Conservation (phyloP, 768 basidiomycete species). For the Phylloporus arenicola region DNA sequence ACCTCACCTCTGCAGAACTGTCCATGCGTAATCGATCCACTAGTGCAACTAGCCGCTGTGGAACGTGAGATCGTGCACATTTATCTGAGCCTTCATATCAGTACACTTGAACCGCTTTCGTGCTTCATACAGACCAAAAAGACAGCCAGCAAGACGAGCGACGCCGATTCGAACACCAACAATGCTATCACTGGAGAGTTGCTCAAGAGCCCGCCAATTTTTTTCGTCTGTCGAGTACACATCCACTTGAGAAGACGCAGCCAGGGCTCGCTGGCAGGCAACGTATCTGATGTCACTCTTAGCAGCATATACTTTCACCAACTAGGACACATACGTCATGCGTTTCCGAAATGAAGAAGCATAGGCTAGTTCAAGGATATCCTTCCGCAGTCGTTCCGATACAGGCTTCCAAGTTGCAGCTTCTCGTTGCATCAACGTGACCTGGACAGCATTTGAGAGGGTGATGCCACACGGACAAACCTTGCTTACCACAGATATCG, state of each 20-base stretch:
- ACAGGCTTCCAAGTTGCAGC: conserved; percentile 33
- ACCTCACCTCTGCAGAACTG: conserved; percentile 53
- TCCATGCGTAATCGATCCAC: conserved; percentile 49
- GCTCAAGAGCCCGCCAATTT: conserved; percentile 47
- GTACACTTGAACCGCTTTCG: conserved; percentile 1
- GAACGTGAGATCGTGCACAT: conserved; percentile 18
- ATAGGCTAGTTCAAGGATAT: conserved; percentile 41
- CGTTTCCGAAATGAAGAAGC: conserved; percentile 53
- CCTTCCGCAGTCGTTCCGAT: conserved; percentile 35
- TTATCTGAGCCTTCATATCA: conserved; percentile 14
- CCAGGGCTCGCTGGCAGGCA: conserved; percentile 63
- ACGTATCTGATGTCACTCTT: conserved; percentile 51
- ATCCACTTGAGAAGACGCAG: conserved; percentile 30
- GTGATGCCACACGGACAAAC: conserved; percentile 5
- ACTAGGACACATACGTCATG: conserved; percentile 55
- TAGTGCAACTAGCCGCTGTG: conserved; percentile 35
- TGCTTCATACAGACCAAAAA: conserved; percentile 44
- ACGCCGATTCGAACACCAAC: conserved; percentile 83
- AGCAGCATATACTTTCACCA: conserved; percentile 10
- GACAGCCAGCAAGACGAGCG: conserved; percentile 60
- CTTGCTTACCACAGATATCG: conserved; percentile 54
- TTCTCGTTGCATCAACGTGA: conserved; percentile 43
- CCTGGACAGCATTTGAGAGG: conserved; percentile 30
- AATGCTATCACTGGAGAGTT: conserved; percentile 60
- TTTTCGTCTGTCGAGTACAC: conserved; percentile 38